Evolutionary conservation across 1,284 basidiomycete species (phyloP), one percentile per base, ranked within the genome.

Genomic region (Pyrrhoderma lamaoense): DNA sequence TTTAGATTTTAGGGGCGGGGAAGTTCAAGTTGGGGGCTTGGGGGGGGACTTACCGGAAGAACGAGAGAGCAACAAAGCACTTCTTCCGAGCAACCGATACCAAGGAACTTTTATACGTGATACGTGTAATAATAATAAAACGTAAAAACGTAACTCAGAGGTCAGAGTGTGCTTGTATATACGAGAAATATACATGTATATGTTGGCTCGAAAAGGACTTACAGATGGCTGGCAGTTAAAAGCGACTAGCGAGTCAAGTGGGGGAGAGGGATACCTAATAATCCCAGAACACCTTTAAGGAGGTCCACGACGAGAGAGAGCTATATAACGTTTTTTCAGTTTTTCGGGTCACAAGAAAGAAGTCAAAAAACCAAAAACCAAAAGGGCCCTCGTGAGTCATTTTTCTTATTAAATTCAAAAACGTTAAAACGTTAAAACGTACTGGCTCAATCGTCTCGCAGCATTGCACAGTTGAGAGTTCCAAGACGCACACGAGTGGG

Each of bases 61-160:
- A 49, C 47, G 23, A 42, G 25, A 13, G 38, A 16, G 38, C 47
- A 49, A 31, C 47, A 49, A 5, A 49, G 47, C 38, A 27, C 36
- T 38, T 11, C 14, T 9, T 49, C 22, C 19, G 47, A 25, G 39
- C 47, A 49, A n/a, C 47, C 47, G 8, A 49, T 18, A 42, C 37
- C 37, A 16, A 49, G 34, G 11, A 42, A 1, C 38, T 42, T 11
- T 23, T n/a, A n/a, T n/a, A n/a, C n/a, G n/a, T n/a, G n/a, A n/a
- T n/a, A 16, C 18, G 8, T 16, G n/a, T n/a, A n/a, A 9, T n/a
- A 39, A 25, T 14, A 16, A 22, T 39, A 38, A 48, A 38, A 8
- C 5, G 9, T 11, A 38, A 7, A 7, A 22, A n/a, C 13, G 8
- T 2, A n/a, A n/a, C n/a, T n/a, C n/a, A n/a, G n/a, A n/a, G n/a